A percentile compares a stretch with the other conserved stretches of the same genome.
These are phyloP conservation scores for Cylindricascospora bacillispora DNA, from an alignment of 1,139 yeast species.

Conservation along the genomic window DNA sequence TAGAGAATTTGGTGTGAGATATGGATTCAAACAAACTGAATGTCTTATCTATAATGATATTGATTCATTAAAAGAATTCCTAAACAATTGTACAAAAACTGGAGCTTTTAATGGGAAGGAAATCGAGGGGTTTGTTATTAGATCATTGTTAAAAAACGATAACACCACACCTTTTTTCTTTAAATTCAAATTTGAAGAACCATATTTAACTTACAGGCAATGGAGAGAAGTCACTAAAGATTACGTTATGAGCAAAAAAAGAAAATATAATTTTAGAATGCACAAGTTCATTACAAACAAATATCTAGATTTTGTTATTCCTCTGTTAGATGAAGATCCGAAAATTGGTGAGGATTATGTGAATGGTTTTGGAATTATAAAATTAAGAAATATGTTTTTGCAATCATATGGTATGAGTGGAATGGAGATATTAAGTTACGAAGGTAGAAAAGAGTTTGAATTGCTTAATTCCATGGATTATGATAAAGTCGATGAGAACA, in stretches of 20 bases:
- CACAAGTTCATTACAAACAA: slow-evolving; percentile 51
- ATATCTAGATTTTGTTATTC: slow-evolving; percentile 55
- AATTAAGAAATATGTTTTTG: slow-evolving; percentile 50
- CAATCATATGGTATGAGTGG: slow-evolving; percentile 35
- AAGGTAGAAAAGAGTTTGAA: slow-evolving; percentile 25
- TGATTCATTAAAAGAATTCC: slow-evolving; percentile 34
- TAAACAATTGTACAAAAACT: slow-evolving; percentile 45
- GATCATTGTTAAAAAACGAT: slow-evolving; percentile 33
- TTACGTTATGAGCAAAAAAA: slow-evolving; percentile 35
- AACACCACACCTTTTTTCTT: slow-evolving; percentile 49
- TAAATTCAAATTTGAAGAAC: slow-evolving; percentile 92
- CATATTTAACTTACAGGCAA: slow-evolving; percentile 79
- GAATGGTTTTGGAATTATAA: slow-evolving; percentile 62
- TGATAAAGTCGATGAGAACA: slow-evolving; percentile 24
- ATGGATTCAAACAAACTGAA: slow-evolving; percentile 56
- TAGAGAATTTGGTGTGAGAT: slow-evolving; percentile 43
- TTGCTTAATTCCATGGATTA: slow-evolving; percentile 21
- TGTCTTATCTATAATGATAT: slow-evolving; percentile 32
- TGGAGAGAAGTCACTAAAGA: slow-evolving; percentile 77
- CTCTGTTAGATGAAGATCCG: slow-evolving; percentile 38
- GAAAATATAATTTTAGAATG: slow-evolving; percentile 35
- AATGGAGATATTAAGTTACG: slow-evolving; percentile 31
- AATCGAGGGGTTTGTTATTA: slow-evolving; percentile 86
- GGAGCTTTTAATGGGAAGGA: slow-evolving; percentile 66
- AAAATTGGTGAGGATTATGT: slow-evolving; percentile 34